Evolutionary conservation across 768 basidiomycete species (phyloP).

Genomic region (Zangia roseola): DNA sequence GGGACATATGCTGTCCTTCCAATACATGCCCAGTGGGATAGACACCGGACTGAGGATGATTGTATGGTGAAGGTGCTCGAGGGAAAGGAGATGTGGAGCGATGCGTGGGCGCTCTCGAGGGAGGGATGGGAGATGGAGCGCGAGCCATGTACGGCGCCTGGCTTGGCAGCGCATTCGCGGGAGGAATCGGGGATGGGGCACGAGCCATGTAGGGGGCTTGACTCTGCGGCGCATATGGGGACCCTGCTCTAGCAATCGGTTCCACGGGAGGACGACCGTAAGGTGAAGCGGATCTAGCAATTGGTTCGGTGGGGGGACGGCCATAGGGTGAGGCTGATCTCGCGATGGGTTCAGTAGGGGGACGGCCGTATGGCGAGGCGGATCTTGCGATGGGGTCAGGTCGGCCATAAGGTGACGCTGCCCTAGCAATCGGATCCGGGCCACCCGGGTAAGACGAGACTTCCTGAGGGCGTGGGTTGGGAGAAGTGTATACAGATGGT

Average conservation of each 20-base stretch:
- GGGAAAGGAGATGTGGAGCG: conserved; percentile 34
- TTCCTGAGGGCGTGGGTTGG: conserved; percentile 49
- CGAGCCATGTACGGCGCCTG: conserved; percentile 10
- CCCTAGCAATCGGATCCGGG: conserved; percentile 31
- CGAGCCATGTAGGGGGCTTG: conserved; percentile 27
- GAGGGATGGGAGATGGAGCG: conserved; percentile 30
- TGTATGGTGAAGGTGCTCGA: conserved; percentile 30
- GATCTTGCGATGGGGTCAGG: conserved; percentile 26
- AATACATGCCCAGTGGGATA: conserved; percentile 59
- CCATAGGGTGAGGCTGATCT: conserved; percentile 35
- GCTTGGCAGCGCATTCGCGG: conserved; percentile 11
- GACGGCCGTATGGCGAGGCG: conserved; percentile 34
- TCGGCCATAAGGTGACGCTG: conserved; percentile 38
- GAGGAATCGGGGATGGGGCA: conserved; percentile 30
- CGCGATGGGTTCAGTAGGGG: conserved; percentile 21
- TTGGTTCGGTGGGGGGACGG: conserved; percentile 22
- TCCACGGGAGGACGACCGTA: conserved; percentile 33
- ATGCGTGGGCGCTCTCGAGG: conserved; percentile 14
- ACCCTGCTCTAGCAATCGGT: conserved; percentile 24
- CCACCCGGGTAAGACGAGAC: conserved; percentile 40
- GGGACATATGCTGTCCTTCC: conserved; percentile 50
- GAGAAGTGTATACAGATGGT: conserved; percentile 40
- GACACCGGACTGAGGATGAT: conserved; percentile 29
- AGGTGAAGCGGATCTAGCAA: conserved; percentile 19
- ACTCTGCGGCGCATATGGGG: conserved; percentile 28